Base-by-base conservation (phyloP, 129 eudicot species). In the Cynara cardunculus region DNA sequence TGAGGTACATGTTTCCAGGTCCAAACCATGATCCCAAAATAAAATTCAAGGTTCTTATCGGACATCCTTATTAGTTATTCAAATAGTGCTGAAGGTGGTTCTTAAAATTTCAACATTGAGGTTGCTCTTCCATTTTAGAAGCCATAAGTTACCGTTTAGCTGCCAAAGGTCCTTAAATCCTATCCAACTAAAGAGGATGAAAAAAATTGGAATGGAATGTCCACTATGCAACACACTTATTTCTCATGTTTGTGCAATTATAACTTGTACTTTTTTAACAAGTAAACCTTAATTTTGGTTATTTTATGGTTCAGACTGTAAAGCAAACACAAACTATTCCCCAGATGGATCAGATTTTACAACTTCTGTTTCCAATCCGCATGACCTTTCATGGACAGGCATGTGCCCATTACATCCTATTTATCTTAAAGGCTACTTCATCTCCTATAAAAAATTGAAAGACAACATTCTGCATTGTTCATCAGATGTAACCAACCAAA, bases 361-460 rank as follows among this genome's bases (percentile, higher is more conserved):
- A 44, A 44, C 56, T 44, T 13, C 56, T 44, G n/a, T 44, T 12
- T 44, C 56, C 56, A 44, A 44, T 14, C n/a, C 56, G 4, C 56
- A 44, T 11, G 0, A 44, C 56, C 18, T 12, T 41, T 44, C 56
- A 44, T 13, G 56, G 56, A 44, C 56, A 44, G 4, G 18, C 18
- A 44, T 44, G 14, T 44, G 56, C 9, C 56, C 56, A 13, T 14
- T 44, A 44, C 44, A 44, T 12, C 56, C 56, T 44, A 44, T 44
- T 44, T 44, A 44, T 44, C 56, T 44, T 44, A 44, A 44, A 37
- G 44, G 11, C 44, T 37, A 37, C 44, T 37, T 37, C 44, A 78
- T 73, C 62, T 61, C 81, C 83, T 87, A 87, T 87, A 84, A 77
- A 77, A 87, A 84, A 25, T 44, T 78, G 84, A 68, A 72, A 76